Base-by-base conservation (phyloP, 225 moss, liverwort and hornwort genomes). In the Physcomitrium patens region DNA sequence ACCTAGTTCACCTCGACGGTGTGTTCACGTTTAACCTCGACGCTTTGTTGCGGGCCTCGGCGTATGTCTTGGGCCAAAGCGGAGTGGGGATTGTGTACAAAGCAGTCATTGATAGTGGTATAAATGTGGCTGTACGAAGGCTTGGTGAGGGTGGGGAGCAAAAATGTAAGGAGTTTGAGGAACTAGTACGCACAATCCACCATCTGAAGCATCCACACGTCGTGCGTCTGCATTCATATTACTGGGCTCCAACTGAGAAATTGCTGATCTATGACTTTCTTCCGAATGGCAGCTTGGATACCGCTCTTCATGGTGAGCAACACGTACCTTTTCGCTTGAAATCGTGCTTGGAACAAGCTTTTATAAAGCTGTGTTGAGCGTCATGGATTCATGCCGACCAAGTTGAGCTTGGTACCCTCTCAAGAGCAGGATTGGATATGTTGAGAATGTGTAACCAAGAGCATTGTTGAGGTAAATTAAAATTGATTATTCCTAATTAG, bases 11-110 rank as follows among this genome's bases (percentile, higher is more conserved):
- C 20, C 73, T 89, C 8, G 86, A 86, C 61, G 67, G 69, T 8
- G 62, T 72, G 24, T 67, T 81, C 68, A 77, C 73, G 14, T 89
- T 89, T 49, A 79, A 78, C 46, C 61, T 89, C 18, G 85, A 85
- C 55, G 85, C 85, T 23, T 58, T 86, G 56, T 74, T 89, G 63
- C 83, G 83, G 1, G 86, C 89, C 6, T 89, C 89, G 0, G 89
- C 85, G 10, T 81, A 78, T 61, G 80, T 86, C 17, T 49, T 89
- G 47, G 87, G 88, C 5, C 87, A 93, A 49, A 89, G 89, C 19
- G 86, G 89, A 6, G 87, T 85, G 7, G 93, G 93, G 27, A 89
- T 89, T 46, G 83, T 89, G 15, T 93, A 89, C 80, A 89, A 83
- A 27, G 93, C 87, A 3, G 75, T 78, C 9, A 53, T 93, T 71